Evolutionary conservation across 2,329 filamentous ascomycete species (phyloP).

Genomic region (Acrodontium crateriforme): DNA sequence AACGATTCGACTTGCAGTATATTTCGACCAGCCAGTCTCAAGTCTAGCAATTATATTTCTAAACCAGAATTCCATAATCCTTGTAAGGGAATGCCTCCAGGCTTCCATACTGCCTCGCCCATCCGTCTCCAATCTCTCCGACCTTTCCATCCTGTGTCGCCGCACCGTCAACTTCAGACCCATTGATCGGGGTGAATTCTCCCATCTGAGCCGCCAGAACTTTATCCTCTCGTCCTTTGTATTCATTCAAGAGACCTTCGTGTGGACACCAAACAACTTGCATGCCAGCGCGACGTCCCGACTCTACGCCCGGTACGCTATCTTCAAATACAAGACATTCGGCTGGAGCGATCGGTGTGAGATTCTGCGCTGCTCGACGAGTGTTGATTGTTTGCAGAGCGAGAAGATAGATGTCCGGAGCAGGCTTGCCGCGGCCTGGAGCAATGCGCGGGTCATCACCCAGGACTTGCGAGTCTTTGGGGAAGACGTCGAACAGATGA

Average conservation of each 20-base stretch:
- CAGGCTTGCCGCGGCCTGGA: conserved; percentile 74
- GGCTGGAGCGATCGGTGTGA: conserved; percentile 54
- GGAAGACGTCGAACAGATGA: conserved; percentile 44
- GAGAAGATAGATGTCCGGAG: conserved; percentile 86
- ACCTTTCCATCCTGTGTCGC: conserved; percentile 3
- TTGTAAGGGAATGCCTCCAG: conserved; percentile 48
- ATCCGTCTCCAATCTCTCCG: conserved; percentile 47
- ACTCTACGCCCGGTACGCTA: conserved; percentile 82
- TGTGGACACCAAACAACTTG: conserved; percentile 88
- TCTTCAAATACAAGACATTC: conserved; percentile 97
- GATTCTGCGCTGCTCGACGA: conserved; percentile 43
- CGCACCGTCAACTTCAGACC: not conserved
- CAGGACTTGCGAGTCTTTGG: conserved; percentile 56
- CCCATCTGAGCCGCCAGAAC: conserved; percentile 74
- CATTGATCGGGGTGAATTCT: conserved; percentile 48
- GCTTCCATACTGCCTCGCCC: conserved; percentile 38
- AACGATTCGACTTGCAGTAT: too few species aligned
- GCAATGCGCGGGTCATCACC: conserved; percentile 74
- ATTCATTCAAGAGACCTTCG: conserved; percentile 61
- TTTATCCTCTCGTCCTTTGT: conserved; percentile 59
- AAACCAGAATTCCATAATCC: conserved; percentile 41
- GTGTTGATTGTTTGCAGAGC: conserved; percentile 76
- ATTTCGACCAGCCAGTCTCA: too few species aligned
- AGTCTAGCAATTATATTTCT: too few species aligned
- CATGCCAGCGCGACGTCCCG: conserved; percentile 84